Percentiles rank a stretch among this genome's conserved stretches.
Conservation (phyloP, 2,329 filamentous ascomycete genomes). For the Trichophyton schoenleinii region DNA sequence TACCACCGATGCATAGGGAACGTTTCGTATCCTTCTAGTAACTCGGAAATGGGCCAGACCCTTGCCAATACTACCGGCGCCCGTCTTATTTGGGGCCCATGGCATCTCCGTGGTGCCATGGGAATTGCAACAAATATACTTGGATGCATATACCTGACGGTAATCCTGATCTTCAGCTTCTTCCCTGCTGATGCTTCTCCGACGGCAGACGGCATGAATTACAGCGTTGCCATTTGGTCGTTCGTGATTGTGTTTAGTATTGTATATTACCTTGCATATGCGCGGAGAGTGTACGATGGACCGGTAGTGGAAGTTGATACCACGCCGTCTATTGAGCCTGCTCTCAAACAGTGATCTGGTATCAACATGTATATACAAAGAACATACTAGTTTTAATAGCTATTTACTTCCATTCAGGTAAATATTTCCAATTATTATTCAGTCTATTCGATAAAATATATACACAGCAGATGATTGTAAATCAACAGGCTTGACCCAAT, state of each 20-base stretch:
- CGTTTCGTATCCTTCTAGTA: constrained; percentile 14
- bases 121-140: constrained; percentile 24
- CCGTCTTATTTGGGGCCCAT: constrained; percentile 19
- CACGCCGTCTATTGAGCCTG: not conserved
- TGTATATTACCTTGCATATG: constrained; percentile 27
- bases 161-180: constrained; percentile 23
- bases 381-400: too few species aligned
- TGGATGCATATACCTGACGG: constrained; percentile 23
- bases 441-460: not conserved
- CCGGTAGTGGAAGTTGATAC: constrained; percentile 17
- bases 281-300: constrained; percentile 20
- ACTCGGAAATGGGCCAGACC: constrained; percentile 6
- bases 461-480: not conserved
- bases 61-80: constrained; percentile 13
- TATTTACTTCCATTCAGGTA: not conserved
- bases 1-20: constrained; percentile 26
- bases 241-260: constrained; percentile 29
- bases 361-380: not conserved
- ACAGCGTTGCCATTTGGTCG: constrained; percentile 33
- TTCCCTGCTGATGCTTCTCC: constrained; percentile 25
- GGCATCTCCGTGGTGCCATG: constrained; percentile 18
- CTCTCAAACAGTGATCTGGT: not conserved
- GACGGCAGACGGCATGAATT: constrained; percentile 27
- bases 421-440: not conserved
- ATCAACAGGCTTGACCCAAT: not conserved